Evolutionary conservation across 73 alveolate genomes (phyloP).

Genomic region (Paraurostyla sp.): DNA sequence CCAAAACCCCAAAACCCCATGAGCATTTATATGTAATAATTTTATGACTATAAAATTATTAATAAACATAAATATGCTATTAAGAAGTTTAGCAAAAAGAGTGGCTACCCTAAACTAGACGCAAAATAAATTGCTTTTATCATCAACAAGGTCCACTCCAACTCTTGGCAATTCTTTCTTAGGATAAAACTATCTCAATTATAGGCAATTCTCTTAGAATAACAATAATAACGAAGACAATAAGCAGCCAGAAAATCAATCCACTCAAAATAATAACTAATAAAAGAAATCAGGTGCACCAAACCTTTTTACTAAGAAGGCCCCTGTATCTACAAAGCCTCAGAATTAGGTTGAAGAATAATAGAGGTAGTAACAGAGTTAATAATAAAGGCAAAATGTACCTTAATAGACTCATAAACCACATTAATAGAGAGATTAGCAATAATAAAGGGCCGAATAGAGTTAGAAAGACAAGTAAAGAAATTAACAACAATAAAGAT

Average conservation of each 20-base stretch:
- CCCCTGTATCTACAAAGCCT: neutral
- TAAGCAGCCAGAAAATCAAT: too few relatives aligned
- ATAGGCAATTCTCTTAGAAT: too few relatives aligned
- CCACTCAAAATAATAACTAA: too few relatives aligned
- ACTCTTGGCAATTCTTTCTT: too few relatives aligned
- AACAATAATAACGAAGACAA: too few relatives aligned
- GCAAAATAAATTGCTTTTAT: neutral
- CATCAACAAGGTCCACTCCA: neutral
- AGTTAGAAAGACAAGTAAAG: neutral
- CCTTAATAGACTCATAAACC: neutral
- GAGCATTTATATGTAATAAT: too few relatives aligned
- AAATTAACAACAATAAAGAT: neutral
- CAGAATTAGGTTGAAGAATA: neutral
- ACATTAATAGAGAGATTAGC: neutral
- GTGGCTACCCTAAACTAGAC: neutral
- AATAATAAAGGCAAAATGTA: neutral
- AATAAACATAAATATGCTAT: neutral
- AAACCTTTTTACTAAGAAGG: neutral
- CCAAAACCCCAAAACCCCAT: too few relatives aligned
- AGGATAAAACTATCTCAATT: too few relatives aligned
- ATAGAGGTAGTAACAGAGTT: neutral
- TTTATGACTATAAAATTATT: too few relatives aligned
- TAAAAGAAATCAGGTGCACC: too few relatives aligned
- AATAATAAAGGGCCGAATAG: neutral
- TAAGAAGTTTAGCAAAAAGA: slow-evolving; percentile 20